Base-by-base conservation (phyloP, 768 basidiomycete genomes). In the Trametes punicea region DNA sequence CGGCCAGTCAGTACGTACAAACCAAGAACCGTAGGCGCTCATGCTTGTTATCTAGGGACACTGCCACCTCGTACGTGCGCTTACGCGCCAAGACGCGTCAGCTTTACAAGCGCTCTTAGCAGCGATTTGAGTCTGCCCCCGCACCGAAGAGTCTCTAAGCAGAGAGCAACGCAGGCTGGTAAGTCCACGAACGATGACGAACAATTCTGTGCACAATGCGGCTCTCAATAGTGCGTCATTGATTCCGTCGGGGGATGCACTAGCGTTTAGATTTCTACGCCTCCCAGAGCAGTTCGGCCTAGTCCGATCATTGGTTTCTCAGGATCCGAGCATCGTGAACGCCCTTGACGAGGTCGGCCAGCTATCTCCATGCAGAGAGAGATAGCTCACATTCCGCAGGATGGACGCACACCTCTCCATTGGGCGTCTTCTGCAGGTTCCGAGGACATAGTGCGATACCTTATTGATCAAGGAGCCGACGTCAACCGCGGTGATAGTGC, bases 351-450 rank as follows among this genome's bases (percentile, higher is more conserved):
- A 68, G 62, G 90, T 91, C 71, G 48, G 74, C 7, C 18, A 36
- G 4, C 10, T 57, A 16, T 0, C 11, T n/a, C 33, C 25, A 4
- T 25, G 21, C 18, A 10, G 21, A 23, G n/a, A 44, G 40, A 48
- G 16, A 38, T 25, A 31, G 9, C 25, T 50, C 38, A 23, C 48
- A 1, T 5, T 4, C 20, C 15, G 4, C 41, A 91, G 89, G 90
- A 93, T 67, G 85, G 78, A 34, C 77, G 91, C 30, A 90, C 91
- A 0, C 81, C 91, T 8, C 71, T 93, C n/a, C 91, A 93, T 65
- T 92, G 90, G 89, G 88, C 90, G 54, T 83, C 90, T 11, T 85
- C 85, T 10, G 82, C 82, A 18, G 90, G 88, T 47, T 79, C 85
- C 36, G 68, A 81, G 52, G 87, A 89, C 51, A 83, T 90, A 59